Percentiles rank a stretch among this genome's conserved stretches.
Conservation (phyloP, 257 asterid species). For the Solanum lycopersicoides region DNA sequence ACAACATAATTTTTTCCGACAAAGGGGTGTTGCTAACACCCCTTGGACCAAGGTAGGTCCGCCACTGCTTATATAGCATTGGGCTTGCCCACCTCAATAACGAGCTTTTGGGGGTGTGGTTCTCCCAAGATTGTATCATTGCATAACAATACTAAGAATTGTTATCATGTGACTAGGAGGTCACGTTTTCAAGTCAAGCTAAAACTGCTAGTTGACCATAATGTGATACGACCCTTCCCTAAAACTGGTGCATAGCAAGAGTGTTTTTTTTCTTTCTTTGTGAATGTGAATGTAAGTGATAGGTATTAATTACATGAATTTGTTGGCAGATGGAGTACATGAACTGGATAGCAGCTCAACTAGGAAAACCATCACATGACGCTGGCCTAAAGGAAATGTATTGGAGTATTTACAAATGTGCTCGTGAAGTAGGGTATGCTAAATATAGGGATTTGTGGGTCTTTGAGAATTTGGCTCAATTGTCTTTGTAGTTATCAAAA, state of each 20-base stretch:
- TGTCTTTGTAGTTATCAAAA: background rate
- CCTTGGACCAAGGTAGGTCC: background rate
- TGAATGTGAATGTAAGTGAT: background rate
- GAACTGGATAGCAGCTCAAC: conserved; percentile 43
- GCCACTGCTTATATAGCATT: background rate
- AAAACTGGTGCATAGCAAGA: background rate
- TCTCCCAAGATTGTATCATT: background rate
- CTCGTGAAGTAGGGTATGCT: background rate
- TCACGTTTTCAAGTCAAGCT: background rate
- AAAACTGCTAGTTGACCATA: background rate
- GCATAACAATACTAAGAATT: too few species aligned
- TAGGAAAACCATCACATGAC: conserved; percentile 25
- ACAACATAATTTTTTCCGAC: too few species aligned
- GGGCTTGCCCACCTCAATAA: background rate
- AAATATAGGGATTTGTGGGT: background rate
- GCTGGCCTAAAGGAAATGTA: background rate
- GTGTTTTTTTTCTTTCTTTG: background rate
- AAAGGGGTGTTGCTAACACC: too few species aligned
- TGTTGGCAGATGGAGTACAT: conserved; percentile 35
- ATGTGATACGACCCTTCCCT: background rate
- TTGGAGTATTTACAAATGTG: conserved; percentile 1
- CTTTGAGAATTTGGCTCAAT: background rate
- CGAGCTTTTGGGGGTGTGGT: background rate
- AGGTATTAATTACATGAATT: background rate
- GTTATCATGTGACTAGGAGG: too few species aligned